A percentile compares a stretch with the other conserved stretches of the same genome.
phyloP scores from a whole-genome alignment of 225 moss, liverwort and hornwort species.

The Polytrichum commune region DNA sequence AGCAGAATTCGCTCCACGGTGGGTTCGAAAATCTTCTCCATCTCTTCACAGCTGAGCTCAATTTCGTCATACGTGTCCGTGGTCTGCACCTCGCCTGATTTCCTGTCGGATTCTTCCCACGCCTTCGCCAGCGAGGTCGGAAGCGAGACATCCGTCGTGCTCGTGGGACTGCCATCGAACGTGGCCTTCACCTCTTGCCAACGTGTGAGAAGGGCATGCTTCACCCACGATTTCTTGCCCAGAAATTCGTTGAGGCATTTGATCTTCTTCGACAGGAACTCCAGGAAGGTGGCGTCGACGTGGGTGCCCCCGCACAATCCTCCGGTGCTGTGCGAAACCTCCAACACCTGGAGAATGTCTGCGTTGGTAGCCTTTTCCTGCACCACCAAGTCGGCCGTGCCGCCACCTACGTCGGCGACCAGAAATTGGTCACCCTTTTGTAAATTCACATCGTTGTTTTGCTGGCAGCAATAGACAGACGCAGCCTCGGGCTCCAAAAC shows the following conservation, averaged over 20 bases:
- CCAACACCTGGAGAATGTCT: conserved; percentile 12
- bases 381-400: conserved; percentile 31
- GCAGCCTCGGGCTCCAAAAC: conserved; percentile 31
- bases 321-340: conserved; percentile 13
- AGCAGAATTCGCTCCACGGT: conserved; percentile 6
- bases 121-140: conserved; percentile 2
- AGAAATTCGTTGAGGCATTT: conserved; percentile 16
- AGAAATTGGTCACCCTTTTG: conserved; percentile 26
- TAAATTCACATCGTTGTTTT: not conserved
- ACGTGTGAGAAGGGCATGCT: not conserved
- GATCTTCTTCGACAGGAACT: conserved; percentile 17
- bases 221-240: not conserved
- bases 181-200: conserved; percentile 22
- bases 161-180: conserved; percentile 13
- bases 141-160: conserved; percentile 1
- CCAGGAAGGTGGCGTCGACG: conserved; percentile 22
- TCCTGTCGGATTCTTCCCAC: conserved; percentile 10
- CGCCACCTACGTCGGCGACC: conserved; percentile 49
- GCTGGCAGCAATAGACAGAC: not conserved
- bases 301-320: conserved; percentile 28
- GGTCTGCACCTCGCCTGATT: not conserved
- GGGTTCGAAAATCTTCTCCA: conserved; percentile 16
- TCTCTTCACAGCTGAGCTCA: conserved; percentile 7
- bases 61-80: conserved; percentile 13
- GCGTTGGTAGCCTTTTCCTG: conserved; percentile 10